Percentiles rank a stretch among this genome's conserved stretches.
Evolutionary conservation across 495 filamentous ascomycete genomes (phyloP).

Genomic region (Physcia stellaris): DNA sequence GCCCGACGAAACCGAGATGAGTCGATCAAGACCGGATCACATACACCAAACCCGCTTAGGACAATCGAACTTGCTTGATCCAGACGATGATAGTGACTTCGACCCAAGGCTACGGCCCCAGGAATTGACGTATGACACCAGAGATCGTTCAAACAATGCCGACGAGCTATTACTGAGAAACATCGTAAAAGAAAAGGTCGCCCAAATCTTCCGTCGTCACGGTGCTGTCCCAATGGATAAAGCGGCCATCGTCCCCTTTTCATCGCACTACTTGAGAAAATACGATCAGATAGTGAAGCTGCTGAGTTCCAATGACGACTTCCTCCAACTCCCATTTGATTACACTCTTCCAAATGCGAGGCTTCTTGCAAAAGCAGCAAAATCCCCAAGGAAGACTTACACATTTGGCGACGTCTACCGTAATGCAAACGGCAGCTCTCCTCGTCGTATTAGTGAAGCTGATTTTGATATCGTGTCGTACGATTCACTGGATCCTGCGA

Average conservation of each 20-base stretch:
- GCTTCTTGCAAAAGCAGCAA: constrained; percentile 58
- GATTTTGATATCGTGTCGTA: constrained; percentile 89
- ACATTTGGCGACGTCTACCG: constrained; percentile 84
- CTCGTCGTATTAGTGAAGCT: constrained; percentile 70
- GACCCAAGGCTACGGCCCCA: constrained; percentile 33
- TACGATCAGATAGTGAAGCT: constrained; percentile 57
- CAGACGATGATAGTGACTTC: background rate
- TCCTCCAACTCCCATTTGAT: constrained; percentile 85
- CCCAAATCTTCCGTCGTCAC: constrained; percentile 74
- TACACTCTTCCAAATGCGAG: constrained; percentile 82
- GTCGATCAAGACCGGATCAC: background rate
- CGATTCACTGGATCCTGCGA: constrained; percentile 63
- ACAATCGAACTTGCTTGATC: background rate
- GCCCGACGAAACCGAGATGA: constrained; percentile 49
- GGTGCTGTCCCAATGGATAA: constrained; percentile 72
- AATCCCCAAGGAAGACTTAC: constrained; percentile 61
- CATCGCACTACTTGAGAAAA: constrained; percentile 47
- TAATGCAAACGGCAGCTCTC: constrained; percentile 66
- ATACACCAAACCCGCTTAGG: background rate
- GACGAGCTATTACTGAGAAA: constrained; percentile 35
- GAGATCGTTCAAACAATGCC: constrained; percentile 24
- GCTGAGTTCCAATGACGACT: constrained; percentile 66
- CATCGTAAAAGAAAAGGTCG: constrained; percentile 62
- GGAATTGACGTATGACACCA: constrained; percentile 78
- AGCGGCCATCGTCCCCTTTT: constrained; percentile 66